These are phyloP conservation scores for Axilococcus clingmanii DNA, from an alignment of 139 green algal genomes.

Conservation along the genomic window DNA sequence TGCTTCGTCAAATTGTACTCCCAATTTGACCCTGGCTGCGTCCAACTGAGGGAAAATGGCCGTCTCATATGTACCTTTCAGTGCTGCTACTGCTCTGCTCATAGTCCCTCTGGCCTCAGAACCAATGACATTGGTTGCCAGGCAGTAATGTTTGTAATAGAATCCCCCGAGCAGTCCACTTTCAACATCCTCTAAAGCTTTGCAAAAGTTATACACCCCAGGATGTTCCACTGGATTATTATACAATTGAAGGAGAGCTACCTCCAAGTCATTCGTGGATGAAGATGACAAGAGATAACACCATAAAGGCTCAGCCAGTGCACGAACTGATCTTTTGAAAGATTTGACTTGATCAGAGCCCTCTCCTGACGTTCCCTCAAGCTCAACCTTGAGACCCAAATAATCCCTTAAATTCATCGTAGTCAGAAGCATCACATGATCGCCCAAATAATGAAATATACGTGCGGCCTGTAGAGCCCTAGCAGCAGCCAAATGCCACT, in stretches of 20 bases:
- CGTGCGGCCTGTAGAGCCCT: conserved; percentile 20
- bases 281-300: not conserved
- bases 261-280: not conserved
- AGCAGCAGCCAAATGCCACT: conserved; percentile 28
- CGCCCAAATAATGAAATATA: conserved; percentile 37
- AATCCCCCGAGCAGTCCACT: conserved; percentile 33
- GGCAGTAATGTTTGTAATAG: conserved; percentile 36
- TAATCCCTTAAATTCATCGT: conserved; percentile 49
- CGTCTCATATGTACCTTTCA: conserved; percentile 37
- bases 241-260: conserved; percentile 16
- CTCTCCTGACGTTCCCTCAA: conserved; percentile 40
- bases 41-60: conserved; percentile 35
- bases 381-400: conserved; percentile 40
- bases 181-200: conserved; percentile 37
- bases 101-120: conserved; percentile 31
- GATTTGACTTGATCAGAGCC: conserved; percentile 24
- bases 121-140: conserved; percentile 40
- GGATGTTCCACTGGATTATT: conserved; percentile 14
- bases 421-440: conserved; percentile 36
- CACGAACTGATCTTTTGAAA: conserved; percentile 1
- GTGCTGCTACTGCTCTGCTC: conserved; percentile 22
- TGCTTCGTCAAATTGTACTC: conserved; percentile 15
- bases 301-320: conserved; percentile 7
- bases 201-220: conserved; percentile 39
- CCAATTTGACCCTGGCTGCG: conserved; percentile 11